Conservation (phyloP, 1,284 basidiomycete genomes). For the Golubevia sp. region DNA sequence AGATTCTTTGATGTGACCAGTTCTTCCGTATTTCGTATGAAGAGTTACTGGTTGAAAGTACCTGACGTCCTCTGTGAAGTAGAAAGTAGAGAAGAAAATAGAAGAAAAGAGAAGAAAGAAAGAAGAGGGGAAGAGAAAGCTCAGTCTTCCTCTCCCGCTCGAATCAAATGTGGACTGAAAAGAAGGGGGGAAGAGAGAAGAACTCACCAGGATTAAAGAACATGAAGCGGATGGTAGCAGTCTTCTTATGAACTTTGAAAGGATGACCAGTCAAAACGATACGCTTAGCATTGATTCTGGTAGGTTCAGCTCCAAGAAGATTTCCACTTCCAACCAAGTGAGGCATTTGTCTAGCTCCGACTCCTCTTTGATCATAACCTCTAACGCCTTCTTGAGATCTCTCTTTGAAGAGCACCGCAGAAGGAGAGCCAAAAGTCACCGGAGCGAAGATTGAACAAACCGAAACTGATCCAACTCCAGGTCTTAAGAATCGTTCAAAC, state of each 20-base stretch:
- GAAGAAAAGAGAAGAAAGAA: slow-evolving; percentile 23
- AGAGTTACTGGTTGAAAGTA: slow-evolving; percentile 94
- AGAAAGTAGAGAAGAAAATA: slow-evolving; percentile 14
- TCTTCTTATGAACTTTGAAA: slow-evolving; percentile 96
- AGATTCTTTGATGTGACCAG: slow-evolving; percentile 86
- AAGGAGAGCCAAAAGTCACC: slow-evolving; percentile 76
- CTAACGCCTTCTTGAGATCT: slow-evolving; percentile 28
- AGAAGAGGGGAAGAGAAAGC: slow-evolving; percentile 24
- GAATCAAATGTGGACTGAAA: no score
- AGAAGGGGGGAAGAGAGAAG: neutral
- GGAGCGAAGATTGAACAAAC: slow-evolving; percentile 79
- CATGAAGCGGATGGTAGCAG: slow-evolving; percentile 96
- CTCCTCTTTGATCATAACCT: slow-evolving; percentile 52
- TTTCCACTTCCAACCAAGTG: slow-evolving; percentile 86
- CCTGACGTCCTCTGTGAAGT: slow-evolving; percentile 75
- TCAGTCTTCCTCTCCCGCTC: neutral
- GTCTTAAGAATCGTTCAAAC: slow-evolving; percentile 88
- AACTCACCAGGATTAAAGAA: slow-evolving; percentile 83
- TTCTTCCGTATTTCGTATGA: slow-evolving; percentile 87
- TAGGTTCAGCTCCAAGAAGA: slow-evolving; percentile 86
- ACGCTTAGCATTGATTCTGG: slow-evolving; percentile 87
- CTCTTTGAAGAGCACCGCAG: slow-evolving; percentile 42
- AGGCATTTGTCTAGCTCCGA: slow-evolving; percentile 52
- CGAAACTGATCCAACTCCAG: slow-evolving; percentile 78
- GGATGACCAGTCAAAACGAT: slow-evolving; percentile 93